These are phyloP conservation scores for Schizophyllum amplum DNA, from an alignment of 1,284 basidiomycete genomes.

Conservation along the genomic window DNA sequence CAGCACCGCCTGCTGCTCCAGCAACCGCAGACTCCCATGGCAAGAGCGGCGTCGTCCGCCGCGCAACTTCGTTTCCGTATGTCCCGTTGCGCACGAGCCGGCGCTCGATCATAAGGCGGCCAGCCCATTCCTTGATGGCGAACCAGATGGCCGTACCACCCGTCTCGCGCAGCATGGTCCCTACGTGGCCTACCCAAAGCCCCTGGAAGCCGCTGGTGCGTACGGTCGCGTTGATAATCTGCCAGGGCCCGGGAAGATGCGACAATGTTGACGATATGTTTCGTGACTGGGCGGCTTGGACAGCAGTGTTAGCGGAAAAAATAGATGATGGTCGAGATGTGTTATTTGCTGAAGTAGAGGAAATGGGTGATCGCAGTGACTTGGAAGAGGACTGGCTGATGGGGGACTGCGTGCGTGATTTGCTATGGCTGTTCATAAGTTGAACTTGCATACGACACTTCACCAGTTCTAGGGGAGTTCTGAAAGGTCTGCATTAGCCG, in stretches of 20 bases:
- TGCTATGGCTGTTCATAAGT: slow-evolving; percentile 39
- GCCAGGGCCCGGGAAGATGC: slow-evolving; percentile 54
- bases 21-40: slow-evolving; percentile 80
- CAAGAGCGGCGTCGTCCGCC: slow-evolving; percentile 36
- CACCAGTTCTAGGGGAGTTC: slow-evolving; percentile 92
- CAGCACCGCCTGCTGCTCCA: slow-evolving; percentile 82
- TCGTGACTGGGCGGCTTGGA: slow-evolving; percentile 15
- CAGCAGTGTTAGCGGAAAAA: slow-evolving; percentile 16
- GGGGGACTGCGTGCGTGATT: slow-evolving; percentile 12
- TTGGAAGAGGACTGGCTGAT: slow-evolving; percentile 5
- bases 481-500: slow-evolving; percentile 22
- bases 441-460: slow-evolving; percentile 99
- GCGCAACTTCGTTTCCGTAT: slow-evolving; percentile 7
- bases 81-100: slow-evolving; percentile 20
- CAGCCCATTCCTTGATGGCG: slow-evolving; percentile 75
- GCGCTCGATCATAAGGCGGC: slow-evolving; percentile 48
- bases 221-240: slow-evolving; percentile 61
- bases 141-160: slow-evolving; percentile 94
- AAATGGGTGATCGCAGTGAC: slow-evolving; percentile 5
- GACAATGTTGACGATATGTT: slow-evolving; percentile 8
- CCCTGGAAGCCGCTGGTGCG: slow-evolving; percentile 70
- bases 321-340: slow-evolving; percentile 11
- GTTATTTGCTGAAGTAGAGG: background rate
- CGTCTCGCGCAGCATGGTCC: slow-evolving; percentile 90
- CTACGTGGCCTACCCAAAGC: slow-evolving; percentile 94